Evolutionary conservation across 768 basidiomycete genomes (phyloP), one percentile per base, ranked within the genome.

Genomic region (Termitomyces sp.): DNA sequence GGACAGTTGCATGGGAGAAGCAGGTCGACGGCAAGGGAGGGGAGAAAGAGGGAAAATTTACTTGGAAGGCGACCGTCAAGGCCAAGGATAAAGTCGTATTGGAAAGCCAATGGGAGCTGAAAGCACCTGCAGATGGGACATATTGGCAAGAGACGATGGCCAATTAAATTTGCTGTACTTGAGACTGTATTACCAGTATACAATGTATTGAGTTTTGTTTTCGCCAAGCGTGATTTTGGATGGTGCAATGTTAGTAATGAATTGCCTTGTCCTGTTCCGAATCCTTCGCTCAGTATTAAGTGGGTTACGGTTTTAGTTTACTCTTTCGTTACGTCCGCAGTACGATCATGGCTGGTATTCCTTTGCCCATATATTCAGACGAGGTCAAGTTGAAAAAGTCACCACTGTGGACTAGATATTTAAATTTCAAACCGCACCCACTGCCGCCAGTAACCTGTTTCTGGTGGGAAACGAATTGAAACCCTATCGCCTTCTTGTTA

Each of bases 1-100:
- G 71, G 28, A 74, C 65, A 54, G 72, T 77, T 35, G 62, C 55
- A 43, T 77, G 75, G 76, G 64, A 69, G 59, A 72, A 73, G 48
- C 61, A 69, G 7, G 72, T 72, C 1, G 75, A 79, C 64, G 76
- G 76, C 55, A 78, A 77, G 58, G 77, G 77, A 4, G 82, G 79
- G 1, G 77, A 79, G 70, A 80, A 81, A 70, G 79, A 84, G 48
- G 86, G 85, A 2, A 74, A 74, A 58, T 80, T 81, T 64, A 82
- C 84, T 67, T 87, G 84, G 83, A 71, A 69, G 58, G 74, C 77
- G 69, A 74, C 68, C 28, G 68, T 84, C 33, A 75, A 70, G 7
- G 74, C 72, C 16, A 79, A 78, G 14, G 72, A 71, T 56, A 77
- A 76, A 63, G 69, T 80, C 18, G 68, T 67, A 12, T 63, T 86